These are phyloP conservation scores for Chaetomiaceae sp. DNA, from an alignment of 2,329 filamentous ascomycete species.

Conservation along the genomic window DNA sequence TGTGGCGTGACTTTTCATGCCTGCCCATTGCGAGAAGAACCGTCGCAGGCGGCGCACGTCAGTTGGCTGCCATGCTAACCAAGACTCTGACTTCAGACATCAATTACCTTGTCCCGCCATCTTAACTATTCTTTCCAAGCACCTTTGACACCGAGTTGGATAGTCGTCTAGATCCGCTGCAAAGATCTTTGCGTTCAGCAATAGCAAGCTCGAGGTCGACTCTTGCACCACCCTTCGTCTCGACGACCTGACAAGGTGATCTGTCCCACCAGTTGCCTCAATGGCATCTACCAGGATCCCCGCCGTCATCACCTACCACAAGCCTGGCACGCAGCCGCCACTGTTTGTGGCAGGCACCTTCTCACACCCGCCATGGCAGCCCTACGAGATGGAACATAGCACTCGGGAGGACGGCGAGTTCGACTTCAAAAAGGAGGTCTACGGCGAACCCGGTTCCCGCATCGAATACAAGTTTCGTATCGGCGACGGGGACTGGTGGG, in stretches of 20 bases:
- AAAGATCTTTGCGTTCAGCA: too few species aligned
- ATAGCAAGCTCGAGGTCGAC: too few species aligned
- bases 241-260: too few species aligned
- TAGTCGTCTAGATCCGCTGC: too few species aligned
- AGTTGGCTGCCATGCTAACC: too few species aligned
- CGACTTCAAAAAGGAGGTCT: constrained; percentile 52
- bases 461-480: constrained; percentile 72
- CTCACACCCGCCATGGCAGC: constrained; percentile 59
- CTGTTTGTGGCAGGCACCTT: constrained; percentile 67
- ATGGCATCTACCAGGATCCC: constrained; percentile 36
- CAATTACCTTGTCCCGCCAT: too few species aligned
- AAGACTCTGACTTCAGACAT: too few species aligned
- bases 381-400: constrained; percentile 56
- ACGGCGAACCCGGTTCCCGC: constrained; percentile 48
- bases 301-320: constrained; percentile 56
- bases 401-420: constrained; percentile 47
- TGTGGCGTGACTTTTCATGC: constrained; percentile 1
- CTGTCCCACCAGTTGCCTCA: constrained; percentile 9
- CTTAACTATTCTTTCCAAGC: too few species aligned
- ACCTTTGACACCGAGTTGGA: too few species aligned
- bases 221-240: not conserved
- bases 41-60: not conserved
- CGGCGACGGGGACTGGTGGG: constrained; percentile 63
- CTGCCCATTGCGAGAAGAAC: not conserved
- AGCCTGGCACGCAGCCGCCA: constrained; percentile 55